phyloP scores from a whole-genome alignment of 495 filamentous ascomycete species.

The Penicillium crystallinum region DNA sequence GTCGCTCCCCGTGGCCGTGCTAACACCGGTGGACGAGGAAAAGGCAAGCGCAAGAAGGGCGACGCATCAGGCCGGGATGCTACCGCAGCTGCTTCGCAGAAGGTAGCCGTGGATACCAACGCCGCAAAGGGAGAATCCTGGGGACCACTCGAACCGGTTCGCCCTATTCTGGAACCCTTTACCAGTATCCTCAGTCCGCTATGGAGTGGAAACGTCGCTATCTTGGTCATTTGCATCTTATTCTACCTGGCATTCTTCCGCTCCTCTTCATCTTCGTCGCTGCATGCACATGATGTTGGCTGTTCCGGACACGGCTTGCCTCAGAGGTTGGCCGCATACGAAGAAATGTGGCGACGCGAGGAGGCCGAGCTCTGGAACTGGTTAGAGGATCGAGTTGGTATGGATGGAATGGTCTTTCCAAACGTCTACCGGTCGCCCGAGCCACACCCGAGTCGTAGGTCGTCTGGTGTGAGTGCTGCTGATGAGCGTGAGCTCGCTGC shows the following conservation, averaged over 20 bases:
- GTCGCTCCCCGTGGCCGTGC: constrained; percentile 60
- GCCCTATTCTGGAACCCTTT: constrained; percentile 63
- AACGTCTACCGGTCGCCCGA: constrained; percentile 25
- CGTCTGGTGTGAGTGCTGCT: constrained; percentile 17
- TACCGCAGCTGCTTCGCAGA: constrained; percentile 36
- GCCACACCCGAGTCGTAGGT: constrained; percentile 17
- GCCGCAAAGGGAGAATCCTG: constrained; percentile 50
- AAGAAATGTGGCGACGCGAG: constrained; percentile 86
- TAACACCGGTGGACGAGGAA: constrained; percentile 31
- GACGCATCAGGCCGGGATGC: constrained; percentile 28
- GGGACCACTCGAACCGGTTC: constrained; percentile 78
- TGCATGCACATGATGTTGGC: constrained; percentile 33
- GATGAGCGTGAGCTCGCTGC: constrained; percentile 32
- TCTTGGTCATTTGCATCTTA: constrained; percentile 47
- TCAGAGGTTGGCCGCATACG: constrained; percentile 76
- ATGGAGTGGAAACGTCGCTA: constrained; percentile 60
- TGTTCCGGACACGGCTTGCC: constrained; percentile 39
- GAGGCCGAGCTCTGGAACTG: constrained; percentile 94
- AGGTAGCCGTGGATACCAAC: constrained; percentile 38
- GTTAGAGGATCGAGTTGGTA: constrained; percentile 82
- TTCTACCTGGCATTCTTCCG: constrained; percentile 55
- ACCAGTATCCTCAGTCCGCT: constrained; percentile 65
- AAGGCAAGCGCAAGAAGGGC: constrained; percentile 54
- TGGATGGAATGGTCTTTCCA: constrained; percentile 57
- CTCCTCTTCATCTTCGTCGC: constrained; percentile 42